Evolutionary conservation across 176 grass and related monocot species (phyloP).

Genomic region (Musa itinerans): DNA sequence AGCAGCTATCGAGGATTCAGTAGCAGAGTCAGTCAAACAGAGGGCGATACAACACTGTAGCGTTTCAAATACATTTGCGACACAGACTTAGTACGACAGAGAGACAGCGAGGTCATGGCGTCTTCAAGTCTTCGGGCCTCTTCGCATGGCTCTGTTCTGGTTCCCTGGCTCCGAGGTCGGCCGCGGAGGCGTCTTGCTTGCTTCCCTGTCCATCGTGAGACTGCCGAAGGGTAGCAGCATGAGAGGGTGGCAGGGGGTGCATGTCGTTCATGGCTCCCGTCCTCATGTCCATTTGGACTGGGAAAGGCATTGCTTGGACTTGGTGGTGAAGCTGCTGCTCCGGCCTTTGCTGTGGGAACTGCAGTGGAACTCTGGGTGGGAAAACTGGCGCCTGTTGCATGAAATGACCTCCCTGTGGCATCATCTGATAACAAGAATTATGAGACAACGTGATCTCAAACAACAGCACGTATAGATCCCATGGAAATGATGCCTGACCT

Average conservation of each 20-base stretch:
- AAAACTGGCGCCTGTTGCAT: constrained; percentile 69
- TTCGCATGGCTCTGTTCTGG: no score
- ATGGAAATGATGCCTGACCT: constrained; percentile 32
- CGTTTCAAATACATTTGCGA: no score
- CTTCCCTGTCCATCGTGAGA: no score
- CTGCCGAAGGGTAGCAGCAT: no score
- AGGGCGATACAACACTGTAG: no score
- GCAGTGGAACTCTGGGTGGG: constrained; percentile 66
- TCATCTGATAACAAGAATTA: constrained; percentile 34
- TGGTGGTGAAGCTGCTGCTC: constrained; percentile 46
- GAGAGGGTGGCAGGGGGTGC: constrained; percentile 9
- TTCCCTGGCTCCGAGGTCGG: no score
- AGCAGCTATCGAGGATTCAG: no score
- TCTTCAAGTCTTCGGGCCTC: no score
- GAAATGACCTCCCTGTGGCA: constrained; percentile 51
- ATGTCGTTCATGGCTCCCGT: constrained; percentile 52
- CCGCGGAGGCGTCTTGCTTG: no score
- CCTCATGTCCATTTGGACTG: constrained; percentile 57
- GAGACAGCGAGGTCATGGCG: no score
- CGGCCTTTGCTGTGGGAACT: constrained; percentile 59
- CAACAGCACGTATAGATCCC: background rate
- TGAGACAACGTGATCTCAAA: background rate
- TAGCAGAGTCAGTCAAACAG: no score
- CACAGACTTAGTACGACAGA: no score
- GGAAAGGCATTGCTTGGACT: constrained; percentile 24